Evolutionary conservation across 164 flowering plant species (phyloP), one percentile per base, ranked within the genome.

Genomic region (Annona squamosa): DNA sequence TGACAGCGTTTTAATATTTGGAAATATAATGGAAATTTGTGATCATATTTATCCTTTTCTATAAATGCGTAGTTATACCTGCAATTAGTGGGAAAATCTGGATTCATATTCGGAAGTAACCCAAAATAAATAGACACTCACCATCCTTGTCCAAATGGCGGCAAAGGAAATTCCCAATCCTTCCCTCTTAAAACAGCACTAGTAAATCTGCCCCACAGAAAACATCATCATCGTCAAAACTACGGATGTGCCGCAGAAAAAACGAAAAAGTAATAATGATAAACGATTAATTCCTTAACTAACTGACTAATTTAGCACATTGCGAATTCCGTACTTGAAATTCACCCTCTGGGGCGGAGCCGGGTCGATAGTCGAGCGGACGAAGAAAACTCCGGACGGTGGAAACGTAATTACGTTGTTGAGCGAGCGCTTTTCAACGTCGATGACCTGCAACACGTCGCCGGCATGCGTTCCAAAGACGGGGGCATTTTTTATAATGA

Each of bases 111-210:
- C 5, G 19, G 63, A 43, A 41, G 42, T 48, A 26, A 4, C 68
- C 7, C 73, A 68, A 26, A 41, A 5, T 12, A 76, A 48, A 44
- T 5, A 46, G 37, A 42, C 1, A 80, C 97, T 86, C 78, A 94
- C 98, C 99, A 94, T 5, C 99, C 99, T 78, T 90, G 90, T 47
- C 99, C 99, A 77, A 88, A 94, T n/a, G 97, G 99, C 4, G 99
- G 99, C 80, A 94, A 74, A 10, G 95, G 97, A 72, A 91, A 69
- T 79, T 91, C 97, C 97, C 97, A 92, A 67, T 77, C 74, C 79
- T 85, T 79, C 64, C 95, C 95, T 4, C 97, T 84, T 3, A 94
- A 73, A 72, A 94, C 93, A 0, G 99, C 97, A 76, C 97, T 89
- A 0, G 94, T 91, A 81, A 94, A 94, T 75, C 98, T 94, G 74